phyloP scores from a whole-genome alignment of 2,329 filamentous ascomycete species.

The Alternaria conjuncta region DNA sequence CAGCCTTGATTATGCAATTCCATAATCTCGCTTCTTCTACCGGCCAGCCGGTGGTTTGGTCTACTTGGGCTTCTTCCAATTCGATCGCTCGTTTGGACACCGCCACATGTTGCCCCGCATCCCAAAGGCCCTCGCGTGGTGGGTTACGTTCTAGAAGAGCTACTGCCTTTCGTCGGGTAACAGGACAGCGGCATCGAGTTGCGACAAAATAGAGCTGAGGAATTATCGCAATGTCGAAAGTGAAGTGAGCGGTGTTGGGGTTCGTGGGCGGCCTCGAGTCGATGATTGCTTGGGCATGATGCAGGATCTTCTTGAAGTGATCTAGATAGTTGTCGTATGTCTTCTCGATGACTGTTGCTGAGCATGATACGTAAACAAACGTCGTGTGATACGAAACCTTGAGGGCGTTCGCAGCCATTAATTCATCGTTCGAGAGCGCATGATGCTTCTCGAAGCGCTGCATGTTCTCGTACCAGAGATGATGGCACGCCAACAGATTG shows the following conservation, averaged over 20 bases:
- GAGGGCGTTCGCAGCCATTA: slow-evolving; percentile 18
- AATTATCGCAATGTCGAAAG: slow-evolving; percentile 30
- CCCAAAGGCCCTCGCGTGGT: slow-evolving; percentile 31
- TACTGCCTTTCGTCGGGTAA: slow-evolving; percentile 28
- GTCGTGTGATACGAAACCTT: slow-evolving; percentile 20
- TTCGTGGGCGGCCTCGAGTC: slow-evolving; percentile 14
- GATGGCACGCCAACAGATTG: slow-evolving; percentile 22
- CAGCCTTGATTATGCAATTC: slow-evolving; percentile 21
- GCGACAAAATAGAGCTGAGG: slow-evolving; percentile 17
- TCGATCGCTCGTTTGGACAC: slow-evolving; percentile 25
- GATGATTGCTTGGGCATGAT: slow-evolving; percentile 26
- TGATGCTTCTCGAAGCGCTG: slow-evolving; percentile 3
- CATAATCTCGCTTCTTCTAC: slow-evolving; percentile 19
- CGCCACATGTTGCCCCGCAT: slow-evolving; percentile 23
- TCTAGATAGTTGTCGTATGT: slow-evolving; percentile 23
- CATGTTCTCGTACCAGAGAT: slow-evolving; percentile 17
- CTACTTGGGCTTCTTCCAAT: slow-evolving; percentile 27
- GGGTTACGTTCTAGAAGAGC: slow-evolving; percentile 22
- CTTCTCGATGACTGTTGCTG: slow-evolving; percentile 11
- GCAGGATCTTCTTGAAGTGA: slow-evolving; percentile 22
- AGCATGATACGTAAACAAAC: slow-evolving; percentile 16
- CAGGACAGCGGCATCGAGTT: slow-evolving; percentile 26
- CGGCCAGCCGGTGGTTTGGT: slow-evolving; percentile 28
- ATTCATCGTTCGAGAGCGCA: slow-evolving; percentile 16
- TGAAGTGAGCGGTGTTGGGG: slow-evolving; percentile 21